Percentiles rank a stretch among this genome's conserved stretches.
phyloP scores from a whole-genome alignment of 192 early-diverging fungal genomes.

The Cladochytrium replicatum region DNA sequence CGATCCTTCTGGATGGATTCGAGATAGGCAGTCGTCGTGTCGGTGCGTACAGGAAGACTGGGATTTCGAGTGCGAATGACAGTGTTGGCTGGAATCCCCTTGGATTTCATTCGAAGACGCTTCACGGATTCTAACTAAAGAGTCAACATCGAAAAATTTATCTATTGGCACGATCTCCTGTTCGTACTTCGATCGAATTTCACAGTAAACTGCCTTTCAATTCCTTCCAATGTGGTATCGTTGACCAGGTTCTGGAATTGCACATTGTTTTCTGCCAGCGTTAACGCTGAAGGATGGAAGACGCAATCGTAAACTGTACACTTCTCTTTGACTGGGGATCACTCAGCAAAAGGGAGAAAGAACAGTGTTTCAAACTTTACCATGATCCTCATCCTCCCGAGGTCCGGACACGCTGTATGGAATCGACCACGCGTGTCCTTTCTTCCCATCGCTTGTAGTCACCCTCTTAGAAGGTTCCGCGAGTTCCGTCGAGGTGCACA shows the following conservation, averaged over 20 bases:
- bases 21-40: slow-evolving; percentile 4
- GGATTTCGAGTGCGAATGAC: slow-evolving; percentile 29
- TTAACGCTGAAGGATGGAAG: slow-evolving; percentile 41
- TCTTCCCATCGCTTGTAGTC: slow-evolving; percentile 2
- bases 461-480: slow-evolving; percentile 10
- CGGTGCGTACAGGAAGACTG: not conserved
- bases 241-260: slow-evolving; percentile 33
- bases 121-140: slow-evolving; percentile 16
- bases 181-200: slow-evolving; percentile 12
- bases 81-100: slow-evolving; percentile 26
- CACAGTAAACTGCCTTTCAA: slow-evolving; percentile 37
- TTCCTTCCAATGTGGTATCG: slow-evolving; percentile 37
- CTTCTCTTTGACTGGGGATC: slow-evolving; percentile 24
- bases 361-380: slow-evolving; percentile 11
- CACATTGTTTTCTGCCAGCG: slow-evolving; percentile 11
- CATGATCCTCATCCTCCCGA: slow-evolving; percentile 38
- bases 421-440: slow-evolving; percentile 37
- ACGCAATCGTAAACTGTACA: slow-evolving; percentile 47
- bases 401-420: slow-evolving; percentile 37
- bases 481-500: slow-evolving; percentile 40
- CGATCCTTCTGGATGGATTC: not conserved
- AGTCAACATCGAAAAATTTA: slow-evolving; percentile 5
- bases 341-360: not conserved
- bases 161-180: too few relatives aligned
- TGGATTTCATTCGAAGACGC: slow-evolving; percentile 30